Conservation (phyloP, 2,329 filamentous ascomycete genomes). For the Polychaeton citri region DNA sequence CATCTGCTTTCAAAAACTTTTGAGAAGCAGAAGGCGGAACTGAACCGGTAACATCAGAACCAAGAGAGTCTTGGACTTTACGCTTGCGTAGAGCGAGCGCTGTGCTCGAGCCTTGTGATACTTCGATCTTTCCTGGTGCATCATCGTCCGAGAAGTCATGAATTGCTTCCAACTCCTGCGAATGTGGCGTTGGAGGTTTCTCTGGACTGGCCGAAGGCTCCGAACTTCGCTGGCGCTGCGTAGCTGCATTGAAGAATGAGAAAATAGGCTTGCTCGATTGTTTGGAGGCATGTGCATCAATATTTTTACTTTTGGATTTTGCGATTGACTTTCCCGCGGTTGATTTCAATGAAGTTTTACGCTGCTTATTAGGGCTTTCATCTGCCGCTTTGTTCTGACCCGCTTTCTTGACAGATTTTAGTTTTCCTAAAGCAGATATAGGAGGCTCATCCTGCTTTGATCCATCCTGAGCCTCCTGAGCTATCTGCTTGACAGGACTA, state of each 20-base stretch:
- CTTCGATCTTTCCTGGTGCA: conserved; percentile 6
- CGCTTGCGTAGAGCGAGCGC: conserved; percentile 22
- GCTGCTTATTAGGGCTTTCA: conserved; percentile 1
- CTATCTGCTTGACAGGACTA: background rate
- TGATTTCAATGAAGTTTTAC: conserved; percentile 7
- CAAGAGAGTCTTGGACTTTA: conserved; percentile 11
- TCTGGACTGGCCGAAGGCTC: conserved; percentile 23
- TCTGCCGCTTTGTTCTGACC: conserved; percentile 1
- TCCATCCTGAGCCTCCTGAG: background rate
- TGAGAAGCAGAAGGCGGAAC: conserved; percentile 21
- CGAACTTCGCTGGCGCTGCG: conserved; percentile 21
- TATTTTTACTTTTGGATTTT: too few relatives aligned
- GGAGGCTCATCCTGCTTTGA: background rate
- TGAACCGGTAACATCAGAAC: conserved; percentile 1
- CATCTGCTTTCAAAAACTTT: conserved; percentile 30
- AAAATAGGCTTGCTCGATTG: conserved; percentile 30
- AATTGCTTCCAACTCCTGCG: conserved; percentile 15
- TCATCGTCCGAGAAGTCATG: conserved; percentile 20
- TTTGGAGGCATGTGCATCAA: too few relatives aligned
- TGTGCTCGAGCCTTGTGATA: conserved; percentile 20
- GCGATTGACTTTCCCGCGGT: conserved; percentile 10
- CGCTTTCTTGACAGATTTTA: conserved; percentile 9
- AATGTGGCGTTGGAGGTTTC: conserved; percentile 19
- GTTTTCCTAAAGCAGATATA: conserved; percentile 6
- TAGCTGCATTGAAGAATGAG: conserved; percentile 35